These are phyloP conservation scores for Raffaelea deltoideospora DNA, from an alignment of 2,329 filamentous ascomycete genomes.

Conservation along the genomic window DNA sequence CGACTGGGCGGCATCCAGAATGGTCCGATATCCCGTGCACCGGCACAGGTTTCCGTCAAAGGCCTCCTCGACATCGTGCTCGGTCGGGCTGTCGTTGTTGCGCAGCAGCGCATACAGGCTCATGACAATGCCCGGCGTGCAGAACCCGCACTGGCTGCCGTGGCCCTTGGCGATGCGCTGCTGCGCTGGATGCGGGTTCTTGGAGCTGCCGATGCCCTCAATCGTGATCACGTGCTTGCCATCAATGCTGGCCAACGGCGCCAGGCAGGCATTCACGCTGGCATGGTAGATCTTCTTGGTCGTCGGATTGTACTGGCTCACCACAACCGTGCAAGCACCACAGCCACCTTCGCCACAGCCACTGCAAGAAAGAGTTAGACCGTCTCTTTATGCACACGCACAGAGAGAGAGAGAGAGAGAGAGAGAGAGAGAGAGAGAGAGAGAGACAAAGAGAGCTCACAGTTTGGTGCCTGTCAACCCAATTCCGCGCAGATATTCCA, in stretches of 20 bases:
- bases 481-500: conserved; percentile 87
- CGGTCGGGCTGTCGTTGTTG: conserved; percentile 63
- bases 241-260: conserved; percentile 81
- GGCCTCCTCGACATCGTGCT: conserved; percentile 82
- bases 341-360: conserved; percentile 95
- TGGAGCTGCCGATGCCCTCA: conserved; percentile 82
- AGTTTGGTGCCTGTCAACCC: conserved; percentile 92
- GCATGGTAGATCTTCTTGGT: conserved; percentile 91
- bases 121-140: conserved; percentile 96
- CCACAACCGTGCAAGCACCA: conserved; percentile 87
- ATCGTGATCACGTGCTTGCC: conserved; percentile 98
- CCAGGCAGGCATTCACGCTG: conserved; percentile 89
- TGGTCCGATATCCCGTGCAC: conserved; percentile 89
- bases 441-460: conserved; percentile 19
- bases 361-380: conserved; percentile 17
- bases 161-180: conserved; percentile 83
- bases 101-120: conserved; percentile 85
- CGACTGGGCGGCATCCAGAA: conserved; percentile 83
- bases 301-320: conserved; percentile 86
- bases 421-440: neutral
- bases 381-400: too few species aligned
- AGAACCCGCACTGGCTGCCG: conserved; percentile 83
- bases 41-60: conserved; percentile 94
- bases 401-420: neutral
- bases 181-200: conserved; percentile 76